Evolutionary conservation across 192 early-diverging fungal genomes (phyloP).

Genomic region (Mortierella alpina): DNA sequence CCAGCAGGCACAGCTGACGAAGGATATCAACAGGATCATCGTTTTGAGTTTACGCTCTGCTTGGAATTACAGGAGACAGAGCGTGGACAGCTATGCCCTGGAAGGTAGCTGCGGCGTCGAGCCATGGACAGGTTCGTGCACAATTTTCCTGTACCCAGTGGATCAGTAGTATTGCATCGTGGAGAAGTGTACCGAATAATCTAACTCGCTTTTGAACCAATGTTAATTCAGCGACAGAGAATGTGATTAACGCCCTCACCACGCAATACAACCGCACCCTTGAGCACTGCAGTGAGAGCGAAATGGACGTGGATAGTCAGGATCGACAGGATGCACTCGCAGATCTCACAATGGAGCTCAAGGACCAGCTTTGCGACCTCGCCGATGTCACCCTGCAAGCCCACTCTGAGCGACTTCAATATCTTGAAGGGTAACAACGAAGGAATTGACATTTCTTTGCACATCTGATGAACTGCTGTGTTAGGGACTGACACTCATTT

Average conservation of each 20-base stretch:
- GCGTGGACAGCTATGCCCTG: constrained; percentile 29
- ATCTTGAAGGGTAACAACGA: constrained; percentile 34
- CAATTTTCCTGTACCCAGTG: background rate
- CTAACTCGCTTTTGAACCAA: too few species aligned
- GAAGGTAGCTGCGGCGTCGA: constrained; percentile 19
- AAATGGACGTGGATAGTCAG: constrained; percentile 23
- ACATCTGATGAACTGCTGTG: background rate
- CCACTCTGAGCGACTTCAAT: constrained; percentile 34
- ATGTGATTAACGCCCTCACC: constrained; percentile 30
- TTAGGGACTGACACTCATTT: background rate
- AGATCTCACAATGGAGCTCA: constrained; percentile 12
- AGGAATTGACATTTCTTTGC: background rate
- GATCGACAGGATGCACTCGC: background rate
- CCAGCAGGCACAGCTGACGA: constrained; percentile 12
- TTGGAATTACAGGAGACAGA: constrained; percentile 42
- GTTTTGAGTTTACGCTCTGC: constrained; percentile 35
- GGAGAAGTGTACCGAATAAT: background rate
- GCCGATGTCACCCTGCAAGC: constrained; percentile 51
- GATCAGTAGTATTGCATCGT: background rate
- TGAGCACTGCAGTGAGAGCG: background rate
- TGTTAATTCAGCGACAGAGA: constrained; percentile 5
- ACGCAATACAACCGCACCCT: constrained; percentile 25
- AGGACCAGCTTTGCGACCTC: constrained; percentile 45
- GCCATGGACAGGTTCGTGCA: constrained; percentile 45
- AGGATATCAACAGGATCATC: constrained; percentile 41